These are phyloP conservation scores for Nannochloropsis granulata DNA, from an alignment of 108 stramenopile species.

Conservation along the genomic window DNA sequence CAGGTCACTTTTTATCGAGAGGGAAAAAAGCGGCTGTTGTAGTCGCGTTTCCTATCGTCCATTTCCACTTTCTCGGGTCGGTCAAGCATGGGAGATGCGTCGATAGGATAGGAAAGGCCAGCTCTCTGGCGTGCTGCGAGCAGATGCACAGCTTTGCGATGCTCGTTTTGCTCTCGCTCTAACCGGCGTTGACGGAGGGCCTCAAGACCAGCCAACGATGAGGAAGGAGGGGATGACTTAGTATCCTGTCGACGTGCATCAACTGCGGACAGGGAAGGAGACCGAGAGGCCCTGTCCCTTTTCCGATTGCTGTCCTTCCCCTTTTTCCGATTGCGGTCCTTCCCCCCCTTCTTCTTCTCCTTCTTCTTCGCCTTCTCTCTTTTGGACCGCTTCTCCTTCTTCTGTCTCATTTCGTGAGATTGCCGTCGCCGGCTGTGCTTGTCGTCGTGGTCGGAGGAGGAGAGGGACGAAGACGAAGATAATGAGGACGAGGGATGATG, in stretches of 20 bases:
- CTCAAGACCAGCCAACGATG: neutral
- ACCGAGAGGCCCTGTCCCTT: neutral
- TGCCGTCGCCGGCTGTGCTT: neutral
- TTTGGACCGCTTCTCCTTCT: neutral
- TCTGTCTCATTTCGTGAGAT: neutral
- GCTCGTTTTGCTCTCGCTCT: neutral
- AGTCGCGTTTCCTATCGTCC: neutral
- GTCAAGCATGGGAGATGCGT: neutral
- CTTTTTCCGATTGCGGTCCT: neutral
- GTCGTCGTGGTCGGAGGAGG: neutral
- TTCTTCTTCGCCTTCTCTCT: neutral
- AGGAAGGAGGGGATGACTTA: neutral
- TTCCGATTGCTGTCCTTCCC: neutral
- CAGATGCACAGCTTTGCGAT: neutral
- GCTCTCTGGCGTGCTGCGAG: neutral
- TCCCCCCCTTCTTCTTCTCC: neutral
- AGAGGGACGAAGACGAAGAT: neutral
- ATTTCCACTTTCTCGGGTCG: neutral
- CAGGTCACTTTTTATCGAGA: too few relatives aligned
- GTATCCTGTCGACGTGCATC: neutral
- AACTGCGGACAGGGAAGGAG: neutral
- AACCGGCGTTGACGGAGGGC: neutral
- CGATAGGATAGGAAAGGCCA: neutral
- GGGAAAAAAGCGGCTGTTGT: neutral
- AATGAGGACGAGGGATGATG: neutral